These are phyloP conservation scores for Spiraea crenata DNA, from an alignment of 331 rosid species.

Conservation along the genomic window DNA sequence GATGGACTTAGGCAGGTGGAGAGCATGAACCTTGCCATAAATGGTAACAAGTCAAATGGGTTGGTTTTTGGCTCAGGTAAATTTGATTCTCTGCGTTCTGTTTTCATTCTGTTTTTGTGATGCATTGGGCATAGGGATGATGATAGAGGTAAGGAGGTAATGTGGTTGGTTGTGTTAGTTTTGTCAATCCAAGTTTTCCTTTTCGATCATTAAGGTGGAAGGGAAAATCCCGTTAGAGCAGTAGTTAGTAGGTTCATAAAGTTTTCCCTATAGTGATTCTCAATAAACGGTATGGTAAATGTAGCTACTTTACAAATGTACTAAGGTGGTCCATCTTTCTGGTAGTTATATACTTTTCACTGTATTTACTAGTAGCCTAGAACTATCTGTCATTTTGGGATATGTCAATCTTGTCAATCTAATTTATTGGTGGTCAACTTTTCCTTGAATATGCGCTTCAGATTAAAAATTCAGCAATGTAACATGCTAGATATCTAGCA, in stretches of 20 bases:
- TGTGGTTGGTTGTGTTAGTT: neutral
- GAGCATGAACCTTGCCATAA: constrained; percentile 22
- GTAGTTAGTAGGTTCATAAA: too few species aligned
- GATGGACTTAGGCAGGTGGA: constrained; percentile 42
- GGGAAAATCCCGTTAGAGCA: too few species aligned
- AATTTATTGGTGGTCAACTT: neutral
- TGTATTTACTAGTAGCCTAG: neutral
- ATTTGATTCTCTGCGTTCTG: neutral
- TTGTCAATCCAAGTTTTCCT: neutral
- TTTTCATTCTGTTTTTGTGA: neutral
- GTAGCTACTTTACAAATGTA: neutral
- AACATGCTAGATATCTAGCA: neutral
- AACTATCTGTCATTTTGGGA: neutral
- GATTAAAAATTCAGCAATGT: neutral
- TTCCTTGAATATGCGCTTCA: neutral
- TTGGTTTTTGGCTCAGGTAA: constrained; percentile 39
- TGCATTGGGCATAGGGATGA: too few species aligned
- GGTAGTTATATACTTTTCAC: neutral
- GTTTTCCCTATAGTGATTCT: too few species aligned
- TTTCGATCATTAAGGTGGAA: too few species aligned
- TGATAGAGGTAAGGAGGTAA: too few species aligned
- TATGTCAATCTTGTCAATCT: neutral
- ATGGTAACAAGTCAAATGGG: constrained; percentile 19
- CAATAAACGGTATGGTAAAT: too few species aligned
- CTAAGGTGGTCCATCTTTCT: neutral